Evolutionary conservation across 148 eudicot species (phyloP), one percentile per base, ranked within the genome.

Genomic region (Gaultheria prostrata): DNA sequence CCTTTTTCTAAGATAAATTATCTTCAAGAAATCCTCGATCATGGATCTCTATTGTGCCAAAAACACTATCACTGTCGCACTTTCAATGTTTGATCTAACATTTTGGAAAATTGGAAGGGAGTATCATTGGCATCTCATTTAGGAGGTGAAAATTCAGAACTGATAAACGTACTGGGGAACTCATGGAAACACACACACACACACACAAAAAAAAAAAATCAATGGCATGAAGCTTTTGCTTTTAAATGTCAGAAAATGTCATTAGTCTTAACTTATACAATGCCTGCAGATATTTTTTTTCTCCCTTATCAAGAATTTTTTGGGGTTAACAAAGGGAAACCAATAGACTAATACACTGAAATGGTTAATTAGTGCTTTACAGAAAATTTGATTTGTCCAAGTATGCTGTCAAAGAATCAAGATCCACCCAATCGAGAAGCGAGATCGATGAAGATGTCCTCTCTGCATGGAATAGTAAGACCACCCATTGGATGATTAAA

Each of bases 401-500:
- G 21, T 74, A 43, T 8, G 50, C 15, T 74, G 3, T 67, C 35
- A n/a, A 63, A 24, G 28, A 74, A 21, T 76, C 81, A 83, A 61
- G 20, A 61, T 77, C 63, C 10, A 24, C 79, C 48, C n/a, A 82
- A 82, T 12, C 46, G 74, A 71, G 76, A 83, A 33, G 78, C 77
- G 43, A 89, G 89, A 80, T 84, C 81, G 32, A 88, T 75, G 61
- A 92, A 92, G 30, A 77, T 74, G 18, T 90, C 90, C 80, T 90
- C 87, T 35, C 88, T 87, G 69, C 94, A 92, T n/a, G 93, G 92
- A 75, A 90, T 88, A 0, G 92, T 92, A 65, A 90, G 89, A 15
- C 93, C 92, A 18, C 92, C 94, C 93, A 90, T 90, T 1, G 91
- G 89, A 77, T 90, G 92, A 57, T 84, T 83, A 49, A 84, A 92